Evolutionary conservation across 2,329 filamentous ascomycete species (phyloP).

Genomic region (Alternaria hordeiaustralica): DNA sequence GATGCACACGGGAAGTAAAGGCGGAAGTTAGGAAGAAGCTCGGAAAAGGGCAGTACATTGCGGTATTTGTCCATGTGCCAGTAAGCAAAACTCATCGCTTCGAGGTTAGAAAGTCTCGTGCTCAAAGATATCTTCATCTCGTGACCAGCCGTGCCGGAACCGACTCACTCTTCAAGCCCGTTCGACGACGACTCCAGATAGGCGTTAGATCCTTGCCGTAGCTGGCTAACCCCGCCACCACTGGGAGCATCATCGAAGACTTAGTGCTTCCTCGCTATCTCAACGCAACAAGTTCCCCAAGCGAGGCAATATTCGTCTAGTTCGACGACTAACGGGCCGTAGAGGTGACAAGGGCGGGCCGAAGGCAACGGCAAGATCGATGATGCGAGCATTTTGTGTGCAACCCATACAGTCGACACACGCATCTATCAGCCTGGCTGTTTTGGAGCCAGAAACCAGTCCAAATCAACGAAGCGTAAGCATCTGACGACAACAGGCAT

Average conservation of each 20-base stretch:
- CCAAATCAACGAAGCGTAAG: not conserved
- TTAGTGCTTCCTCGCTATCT: not conserved
- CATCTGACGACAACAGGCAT: not conserved
- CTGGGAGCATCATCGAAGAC: not conserved
- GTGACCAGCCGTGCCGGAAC: not conserved
- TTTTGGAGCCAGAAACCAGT: not conserved
- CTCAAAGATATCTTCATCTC: not conserved
- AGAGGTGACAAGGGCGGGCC: slow-evolving; percentile 6
- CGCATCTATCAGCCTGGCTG: not conserved
- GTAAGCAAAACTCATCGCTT: not conserved
- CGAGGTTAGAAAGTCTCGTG: not conserved
- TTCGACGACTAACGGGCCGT: slow-evolving; percentile 1
- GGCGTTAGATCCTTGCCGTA: not conserved
- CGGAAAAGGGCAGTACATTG: not conserved
- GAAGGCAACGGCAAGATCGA: slow-evolving; percentile 10
- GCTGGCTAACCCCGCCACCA: not conserved
- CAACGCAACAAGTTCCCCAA: not conserved
- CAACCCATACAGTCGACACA: not conserved
- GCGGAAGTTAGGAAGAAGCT: not conserved
- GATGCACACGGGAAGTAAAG: not conserved
- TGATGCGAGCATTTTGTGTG: slow-evolving; percentile 9
- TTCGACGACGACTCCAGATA: not conserved
- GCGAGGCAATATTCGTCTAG: not conserved
- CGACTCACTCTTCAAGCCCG: not conserved
- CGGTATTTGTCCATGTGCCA: not conserved